These are phyloP conservation scores for Xylariaceae sp. DNA, from an alignment of 2,329 filamentous ascomycete genomes.

Conservation along the genomic window DNA sequence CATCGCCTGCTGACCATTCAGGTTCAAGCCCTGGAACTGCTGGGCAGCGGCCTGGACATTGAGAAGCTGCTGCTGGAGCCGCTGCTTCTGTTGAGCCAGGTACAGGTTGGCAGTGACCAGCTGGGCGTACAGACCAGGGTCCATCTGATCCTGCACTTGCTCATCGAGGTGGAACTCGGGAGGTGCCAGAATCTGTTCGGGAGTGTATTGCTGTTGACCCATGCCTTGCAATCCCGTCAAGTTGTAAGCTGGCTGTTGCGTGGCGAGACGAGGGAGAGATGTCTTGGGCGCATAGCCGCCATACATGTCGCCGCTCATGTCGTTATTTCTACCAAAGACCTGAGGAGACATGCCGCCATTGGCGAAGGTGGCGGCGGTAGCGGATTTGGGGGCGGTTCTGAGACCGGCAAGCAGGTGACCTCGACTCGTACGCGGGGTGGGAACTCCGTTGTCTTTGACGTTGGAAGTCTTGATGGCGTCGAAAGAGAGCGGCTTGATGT, in stretches of 20 bases:
- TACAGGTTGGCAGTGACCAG: slow-evolving; percentile 88
- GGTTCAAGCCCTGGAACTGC: slow-evolving; percentile 71
- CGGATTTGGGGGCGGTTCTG: slow-evolving; percentile 86
- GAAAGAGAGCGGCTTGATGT: slow-evolving; percentile 85
- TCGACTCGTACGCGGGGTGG: slow-evolving; percentile 87
- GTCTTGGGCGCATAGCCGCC: slow-evolving; percentile 49
- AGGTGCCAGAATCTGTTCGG: slow-evolving; percentile 85
- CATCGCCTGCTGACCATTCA: slow-evolving; percentile 44
- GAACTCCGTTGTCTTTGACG: slow-evolving; percentile 60
- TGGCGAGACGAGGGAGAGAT: slow-evolving; percentile 42
- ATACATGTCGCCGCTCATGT: slow-evolving; percentile 42
- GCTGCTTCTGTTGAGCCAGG: slow-evolving; percentile 89
- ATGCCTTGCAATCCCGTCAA: slow-evolving; percentile 27
- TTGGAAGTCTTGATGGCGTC: slow-evolving; percentile 65
- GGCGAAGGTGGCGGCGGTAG: slow-evolving; percentile 65
- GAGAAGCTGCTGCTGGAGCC: slow-evolving; percentile 86
- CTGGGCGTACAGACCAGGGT: slow-evolving; percentile 81
- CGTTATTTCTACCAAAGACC: slow-evolving; percentile 42
- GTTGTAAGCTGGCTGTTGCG: slow-evolving; percentile 31
- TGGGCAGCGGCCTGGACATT: slow-evolving; percentile 77
- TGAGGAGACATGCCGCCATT: slow-evolving; percentile 35
- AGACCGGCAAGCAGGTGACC: slow-evolving; percentile 91
- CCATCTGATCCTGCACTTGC: slow-evolving; percentile 67
- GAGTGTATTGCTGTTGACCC: slow-evolving; percentile 57
- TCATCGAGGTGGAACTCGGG: slow-evolving; percentile 72